phyloP scores from a whole-genome alignment of 306 rosid genomes.

The Crotalaria pallida region DNA sequence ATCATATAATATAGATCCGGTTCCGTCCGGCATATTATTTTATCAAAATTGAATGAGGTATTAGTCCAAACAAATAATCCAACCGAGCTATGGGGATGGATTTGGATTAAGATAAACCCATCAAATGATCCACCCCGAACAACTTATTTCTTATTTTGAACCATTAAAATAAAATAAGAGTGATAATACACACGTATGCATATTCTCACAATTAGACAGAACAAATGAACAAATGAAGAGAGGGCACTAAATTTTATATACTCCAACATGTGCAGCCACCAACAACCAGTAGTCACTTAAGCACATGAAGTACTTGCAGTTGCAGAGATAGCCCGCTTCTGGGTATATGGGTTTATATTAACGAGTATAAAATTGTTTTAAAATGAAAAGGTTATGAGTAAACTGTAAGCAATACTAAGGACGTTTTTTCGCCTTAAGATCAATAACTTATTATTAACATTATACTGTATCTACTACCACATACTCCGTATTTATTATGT shows the following conservation, averaged over 20 bases:
- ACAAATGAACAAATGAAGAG: background rate
- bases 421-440: background rate
- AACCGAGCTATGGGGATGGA: too few relatives aligned
- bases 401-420: background rate
- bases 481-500: background rate
- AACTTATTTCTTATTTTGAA: too few relatives aligned
- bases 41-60: too few relatives aligned
- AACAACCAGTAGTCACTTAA: background rate
- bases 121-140: too few relatives aligned
- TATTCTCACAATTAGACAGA: too few relatives aligned
- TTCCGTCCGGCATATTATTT: too few relatives aligned
- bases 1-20: too few relatives aligned
- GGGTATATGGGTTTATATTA: background rate
- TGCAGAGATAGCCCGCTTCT: background rate
- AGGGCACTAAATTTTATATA: slow-evolving; percentile 18
- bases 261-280: slow-evolving; percentile 22
- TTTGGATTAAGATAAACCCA: too few relatives aligned
- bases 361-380: background rate
- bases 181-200: too few relatives aligned
- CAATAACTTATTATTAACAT: background rate
- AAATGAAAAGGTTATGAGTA: background rate
- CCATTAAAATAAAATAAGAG: too few relatives aligned
- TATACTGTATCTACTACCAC: too few relatives aligned
- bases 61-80: too few relatives aligned
- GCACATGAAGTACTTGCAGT: slow-evolving; percentile 19